Evolutionary conservation across 2,329 filamentous ascomycete species (phyloP).

Genomic region (Xylaria sp.): DNA sequence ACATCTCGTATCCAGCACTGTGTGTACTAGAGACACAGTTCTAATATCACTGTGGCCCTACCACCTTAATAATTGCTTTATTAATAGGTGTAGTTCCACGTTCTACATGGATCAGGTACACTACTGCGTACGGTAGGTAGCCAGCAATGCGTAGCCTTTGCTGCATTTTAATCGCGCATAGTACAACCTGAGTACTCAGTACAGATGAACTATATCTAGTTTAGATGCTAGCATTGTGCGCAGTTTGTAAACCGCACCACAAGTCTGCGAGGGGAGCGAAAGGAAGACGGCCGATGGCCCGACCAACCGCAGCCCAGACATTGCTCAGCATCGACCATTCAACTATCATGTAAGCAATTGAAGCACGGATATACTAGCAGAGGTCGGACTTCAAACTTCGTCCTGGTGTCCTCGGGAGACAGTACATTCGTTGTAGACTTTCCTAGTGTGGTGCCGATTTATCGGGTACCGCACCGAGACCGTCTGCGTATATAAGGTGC

Average conservation of each 20-base stretch:
- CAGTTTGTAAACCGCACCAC: neutral
- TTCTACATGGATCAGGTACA: constrained; percentile 8
- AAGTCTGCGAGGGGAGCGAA: neutral
- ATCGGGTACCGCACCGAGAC: constrained; percentile 5
- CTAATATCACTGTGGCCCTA: neutral
- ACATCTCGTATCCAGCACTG: neutral
- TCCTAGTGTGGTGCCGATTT: neutral
- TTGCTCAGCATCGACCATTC: neutral
- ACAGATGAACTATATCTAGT: constrained; percentile 6
- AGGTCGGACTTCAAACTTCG: neutral
- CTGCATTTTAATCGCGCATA: constrained; percentile 39
- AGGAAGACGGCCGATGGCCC: neutral
- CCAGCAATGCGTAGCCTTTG: constrained; percentile 2
- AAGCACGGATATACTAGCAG: neutral
- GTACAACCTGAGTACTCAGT: neutral
- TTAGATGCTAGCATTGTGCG: neutral
- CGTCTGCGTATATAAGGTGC: neutral
- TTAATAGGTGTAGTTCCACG: constrained; percentile 13
- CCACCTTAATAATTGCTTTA: neutral
- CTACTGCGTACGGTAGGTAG: neutral
- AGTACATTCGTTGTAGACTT: neutral
- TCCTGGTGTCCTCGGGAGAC: neutral
- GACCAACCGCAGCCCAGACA: neutral
- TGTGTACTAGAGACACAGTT: neutral
- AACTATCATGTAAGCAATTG: too few relatives aligned